Base-by-base conservation (phyloP, 148 eudicot genomes). In the Rhododendron mucronatum region DNA sequence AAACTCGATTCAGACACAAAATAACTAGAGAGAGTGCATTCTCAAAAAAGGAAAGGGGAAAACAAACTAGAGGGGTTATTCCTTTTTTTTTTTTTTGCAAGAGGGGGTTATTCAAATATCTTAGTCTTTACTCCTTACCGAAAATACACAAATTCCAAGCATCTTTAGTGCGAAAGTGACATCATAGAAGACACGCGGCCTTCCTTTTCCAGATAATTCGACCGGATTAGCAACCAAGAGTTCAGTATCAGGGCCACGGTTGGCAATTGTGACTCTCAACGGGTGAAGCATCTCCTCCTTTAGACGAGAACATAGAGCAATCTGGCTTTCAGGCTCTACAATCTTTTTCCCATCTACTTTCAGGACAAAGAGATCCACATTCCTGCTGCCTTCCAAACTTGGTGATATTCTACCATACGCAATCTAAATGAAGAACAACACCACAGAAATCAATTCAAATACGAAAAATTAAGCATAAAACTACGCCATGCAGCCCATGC, bases 151-250 rank as follows among this genome's bases (percentile, higher is more conserved):
- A 59, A 95, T 91, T 69, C 94, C 91, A 55, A 95, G 91, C 59
- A 83, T 88, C 89, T 95, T 96, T 50, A 96, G 87, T 7, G 95
- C 95, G 26, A 88, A 89, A 14, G 99, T 96, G 74, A 92, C 93
- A 85, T 96, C 99, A 82, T 93, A 90, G 88, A 95, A 95, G 84
- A 96, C 98, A 50, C 94, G 95, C 28, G 99, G 99, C 85, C 99
- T 90, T 88, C 99, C 99, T 78, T 91, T 87, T 78, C 99, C 96
- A 12, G 94, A 94, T 87, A 92, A 85, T 91, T 96, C 99, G 63
- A 96, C 99, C 16, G 99, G 99, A 87, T 96, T 96, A 84, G 94
- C 98, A 83, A 96, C 98, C 90, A 96, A 83, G 37, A 95, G 94
- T 89, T 96, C 98, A 2, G 96, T 94, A 79, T 96, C 99, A 45